Base-by-base conservation (phyloP, 164 flowering plant species). In the Houttuynia cordata region DNA sequence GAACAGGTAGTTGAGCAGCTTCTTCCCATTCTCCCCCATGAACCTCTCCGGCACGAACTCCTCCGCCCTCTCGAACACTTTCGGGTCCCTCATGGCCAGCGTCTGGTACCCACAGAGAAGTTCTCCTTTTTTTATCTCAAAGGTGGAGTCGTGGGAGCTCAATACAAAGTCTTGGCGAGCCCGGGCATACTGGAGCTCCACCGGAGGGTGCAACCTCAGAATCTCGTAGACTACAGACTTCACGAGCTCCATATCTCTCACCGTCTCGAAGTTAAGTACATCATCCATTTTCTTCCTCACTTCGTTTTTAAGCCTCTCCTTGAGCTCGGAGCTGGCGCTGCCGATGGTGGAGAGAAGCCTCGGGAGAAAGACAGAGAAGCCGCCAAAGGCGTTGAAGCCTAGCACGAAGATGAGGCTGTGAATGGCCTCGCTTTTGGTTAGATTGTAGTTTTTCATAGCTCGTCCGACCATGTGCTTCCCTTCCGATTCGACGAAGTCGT, bases 301-400 rank as follows among this genome's bases (percentile, higher is more conserved):
- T 57, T 91, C 97, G 13, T 68, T 40, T 45, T 81, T 64, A 20
- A 86, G 61, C 25, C 68, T 76, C 1, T 66, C 78, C 30, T 83
- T 90, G 20, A 86, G 61, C 17, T 74, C 82, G 0, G 84, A 57
- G 10, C 71, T 68, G 52, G 75, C 83, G 15, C 67, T 65, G 5
- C 73, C 81, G 1, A 91, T 71, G 0, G 67, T 34, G 12, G 24
- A 24, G 0, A 88, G 10, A 13, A 91, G 65, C 0, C 61, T 19
- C 0, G 84, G 94, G 8, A 88, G 47, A 54, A 86, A 86, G 24
- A 82, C 34, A 0, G 90, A 72, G 68, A 88, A 86, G 8, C 96
- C 96, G 0, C 96, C 97, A 24, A 72, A 88, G 0, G 95, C 96
- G 55, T 91, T 91, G 76, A 91, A 88, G 0, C 97, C 96, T n/a